Base-by-base conservation (phyloP, 2,329 filamentous ascomycete genomes). In the Colletotrichum sp. region DNA sequence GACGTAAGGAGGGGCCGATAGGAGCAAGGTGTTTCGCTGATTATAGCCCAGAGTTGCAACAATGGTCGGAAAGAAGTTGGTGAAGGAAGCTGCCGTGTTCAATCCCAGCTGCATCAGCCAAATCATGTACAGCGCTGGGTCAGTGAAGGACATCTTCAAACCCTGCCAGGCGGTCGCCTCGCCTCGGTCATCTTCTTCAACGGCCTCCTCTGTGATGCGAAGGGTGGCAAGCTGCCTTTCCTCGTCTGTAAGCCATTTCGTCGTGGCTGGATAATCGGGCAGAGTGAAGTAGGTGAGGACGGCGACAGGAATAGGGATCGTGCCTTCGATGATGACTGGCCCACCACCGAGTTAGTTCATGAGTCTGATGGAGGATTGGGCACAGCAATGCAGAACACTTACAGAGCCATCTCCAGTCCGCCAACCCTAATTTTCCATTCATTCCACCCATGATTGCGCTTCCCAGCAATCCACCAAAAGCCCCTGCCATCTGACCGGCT, bases 401-500 rank as follows among this genome's bases (percentile, higher is more conserved):
- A 71, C 69, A 96, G 78, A 96, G 94, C 94, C 94, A 96, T 72
- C 94, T 88, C 95, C 95, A 97, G 13, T 93, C 94, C 2, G 84
- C 80, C 80, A 73, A 18, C 13, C 65, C 65, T 6, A 55, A 68
- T 8, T 71, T 78, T 6, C 83, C 83, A n/a, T 83, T 78, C 65
- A 84, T 80, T 49, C 80, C 76, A 26, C 59, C 57, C 69, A 79
- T 77, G 16, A 82, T 79, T 39, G 78, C 81, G 66, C 78, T 79
- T 6, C 80, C 80, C 2, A 82, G 57, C 21, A 82, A 77, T 8
- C 80, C 80, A 0, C 81, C 81, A 71, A 82, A 82, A 3, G 81
- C 81, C 5, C 79, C 79, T 2, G 80, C 79, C 15, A 9, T 78
- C 76, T 71, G 69, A 15, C 69, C 69, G 6, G 79, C 80, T 32